Evolutionary conservation across 371 early-diverging fungal species (phyloP).

Genomic region (Chytridium lagenaria): DNA sequence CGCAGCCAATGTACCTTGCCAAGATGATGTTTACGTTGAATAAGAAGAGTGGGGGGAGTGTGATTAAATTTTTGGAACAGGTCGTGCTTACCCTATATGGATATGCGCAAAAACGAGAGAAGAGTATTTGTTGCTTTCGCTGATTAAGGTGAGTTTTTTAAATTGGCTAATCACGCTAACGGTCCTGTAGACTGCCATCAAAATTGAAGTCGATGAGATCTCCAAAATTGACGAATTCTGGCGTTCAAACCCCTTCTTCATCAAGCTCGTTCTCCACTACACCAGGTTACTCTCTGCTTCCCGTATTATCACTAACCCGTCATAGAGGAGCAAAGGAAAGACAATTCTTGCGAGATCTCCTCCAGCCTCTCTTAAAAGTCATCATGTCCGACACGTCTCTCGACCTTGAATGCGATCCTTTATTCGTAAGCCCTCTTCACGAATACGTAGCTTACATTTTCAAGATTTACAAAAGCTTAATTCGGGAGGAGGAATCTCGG

Average conservation of each 20-base stretch:
- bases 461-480: slow-evolving; percentile 82
- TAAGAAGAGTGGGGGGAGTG: slow-evolving; percentile 65
- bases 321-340: slow-evolving; percentile 95
- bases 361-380: slow-evolving; percentile 79
- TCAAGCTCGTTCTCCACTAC: slow-evolving; percentile 92
- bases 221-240: slow-evolving; percentile 86
- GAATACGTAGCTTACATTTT: no score
- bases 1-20: slow-evolving; percentile 91
- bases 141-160: slow-evolving; percentile 77
- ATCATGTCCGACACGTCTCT: slow-evolving; percentile 78
- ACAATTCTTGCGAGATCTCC: slow-evolving; percentile 83
- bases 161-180: neutral
- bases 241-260: slow-evolving; percentile 93
- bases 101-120: slow-evolving; percentile 95
- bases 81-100: slow-evolving; percentile 94
- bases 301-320: slow-evolving; percentile 3
- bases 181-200: slow-evolving; percentile 73
- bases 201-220: slow-evolving; percentile 86
- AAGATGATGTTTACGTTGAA: slow-evolving; percentile 82
- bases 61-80: slow-evolving; percentile 83
- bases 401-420: slow-evolving; percentile 91
- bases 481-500: slow-evolving; percentile 87
- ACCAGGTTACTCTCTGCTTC: slow-evolving; percentile 61
- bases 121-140: slow-evolving; percentile 93
- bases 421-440: slow-evolving; percentile 65